A percentile compares a stretch with the other conserved stretches of the same genome.
These are phyloP conservation scores for Leccinum rimulosum DNA, from an alignment of 768 basidiomycete species.

Conservation along the genomic window DNA sequence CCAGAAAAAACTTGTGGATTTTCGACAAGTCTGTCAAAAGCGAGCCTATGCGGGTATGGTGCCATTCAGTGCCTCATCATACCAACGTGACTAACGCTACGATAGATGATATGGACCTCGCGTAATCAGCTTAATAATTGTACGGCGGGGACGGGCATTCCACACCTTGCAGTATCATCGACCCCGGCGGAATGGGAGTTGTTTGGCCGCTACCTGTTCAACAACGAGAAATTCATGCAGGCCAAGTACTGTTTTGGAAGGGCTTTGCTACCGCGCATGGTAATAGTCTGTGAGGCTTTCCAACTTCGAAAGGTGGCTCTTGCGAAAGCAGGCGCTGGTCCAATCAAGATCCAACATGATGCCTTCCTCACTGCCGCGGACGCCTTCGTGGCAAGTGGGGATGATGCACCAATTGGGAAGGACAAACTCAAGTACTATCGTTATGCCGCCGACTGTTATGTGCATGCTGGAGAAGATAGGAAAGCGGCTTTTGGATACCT, in stretches of 20 bases:
- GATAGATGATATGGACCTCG: constrained; percentile 51
- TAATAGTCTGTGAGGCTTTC: constrained; percentile 49
- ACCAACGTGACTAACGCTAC: background rate
- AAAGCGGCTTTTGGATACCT: constrained; percentile 47
- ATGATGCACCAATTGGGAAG: constrained; percentile 24
- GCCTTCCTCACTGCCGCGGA: constrained; percentile 47
- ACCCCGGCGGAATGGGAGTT: constrained; percentile 45
- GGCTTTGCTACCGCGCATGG: constrained; percentile 43
- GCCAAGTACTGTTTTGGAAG: constrained; percentile 54
- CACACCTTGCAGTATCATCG: constrained; percentile 54
- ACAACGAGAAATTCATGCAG: constrained; percentile 41
- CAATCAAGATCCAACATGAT: constrained; percentile 6
- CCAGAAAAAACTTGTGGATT: too few species aligned
- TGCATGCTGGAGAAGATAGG: constrained; percentile 36
- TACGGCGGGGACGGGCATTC: constrained; percentile 46
- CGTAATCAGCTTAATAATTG: constrained; percentile 47
- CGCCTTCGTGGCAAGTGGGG: constrained; percentile 46
- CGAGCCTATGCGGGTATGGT: too few species aligned
- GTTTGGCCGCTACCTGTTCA: constrained; percentile 42
- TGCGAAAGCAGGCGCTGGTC: constrained; percentile 23
- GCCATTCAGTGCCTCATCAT: background rate
- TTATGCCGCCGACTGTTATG: constrained; percentile 49
- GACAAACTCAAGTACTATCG: constrained; percentile 37
- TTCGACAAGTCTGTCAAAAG: too few species aligned
- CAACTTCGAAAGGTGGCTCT: constrained; percentile 52